These are phyloP conservation scores for Aspergillus sclerotialis DNA, from an alignment of 2,329 filamentous ascomycete species.

Conservation along the genomic window DNA sequence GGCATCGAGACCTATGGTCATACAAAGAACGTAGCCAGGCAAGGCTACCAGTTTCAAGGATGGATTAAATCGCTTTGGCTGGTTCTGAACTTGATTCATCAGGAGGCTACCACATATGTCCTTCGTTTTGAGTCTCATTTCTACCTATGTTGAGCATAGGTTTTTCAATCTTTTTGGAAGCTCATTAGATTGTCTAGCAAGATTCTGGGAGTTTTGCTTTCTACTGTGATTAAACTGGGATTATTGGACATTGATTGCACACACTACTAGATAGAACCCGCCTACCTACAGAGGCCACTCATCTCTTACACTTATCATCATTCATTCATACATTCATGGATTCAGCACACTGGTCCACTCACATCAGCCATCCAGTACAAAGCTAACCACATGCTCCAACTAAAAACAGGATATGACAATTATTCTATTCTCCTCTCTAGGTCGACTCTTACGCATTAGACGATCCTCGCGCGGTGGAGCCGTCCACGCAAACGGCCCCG, in stretches of 20 bases:
- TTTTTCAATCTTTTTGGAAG: background rate
- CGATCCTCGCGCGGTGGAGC: constrained; percentile 29
- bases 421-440: constrained; percentile 40
- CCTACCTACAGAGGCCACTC: too few species aligned
- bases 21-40: constrained; percentile 15
- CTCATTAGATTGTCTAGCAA: too few species aligned
- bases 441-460: constrained; percentile 30
- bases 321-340: too few species aligned
- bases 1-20: constrained; percentile 13
- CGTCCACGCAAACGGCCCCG: constrained; percentile 20
- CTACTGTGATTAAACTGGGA: background rate
- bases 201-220: too few species aligned
- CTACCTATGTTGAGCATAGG: constrained; percentile 6
- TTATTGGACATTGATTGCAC: too few species aligned
- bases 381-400: constrained; percentile 2
- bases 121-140: constrained; percentile 3
- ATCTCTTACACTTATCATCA: too few species aligned
- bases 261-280: too few species aligned
- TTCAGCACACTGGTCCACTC: background rate
- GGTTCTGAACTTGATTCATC: constrained; percentile 12
- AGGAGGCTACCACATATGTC: constrained; percentile 1
- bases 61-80: constrained; percentile 28
- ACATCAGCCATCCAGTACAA: background rate
- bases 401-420: constrained; percentile 42
- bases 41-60: constrained; percentile 24